Conservation (phyloP, 495 filamentous ascomycete genomes). For the Aspergillus nanangensis region DNA sequence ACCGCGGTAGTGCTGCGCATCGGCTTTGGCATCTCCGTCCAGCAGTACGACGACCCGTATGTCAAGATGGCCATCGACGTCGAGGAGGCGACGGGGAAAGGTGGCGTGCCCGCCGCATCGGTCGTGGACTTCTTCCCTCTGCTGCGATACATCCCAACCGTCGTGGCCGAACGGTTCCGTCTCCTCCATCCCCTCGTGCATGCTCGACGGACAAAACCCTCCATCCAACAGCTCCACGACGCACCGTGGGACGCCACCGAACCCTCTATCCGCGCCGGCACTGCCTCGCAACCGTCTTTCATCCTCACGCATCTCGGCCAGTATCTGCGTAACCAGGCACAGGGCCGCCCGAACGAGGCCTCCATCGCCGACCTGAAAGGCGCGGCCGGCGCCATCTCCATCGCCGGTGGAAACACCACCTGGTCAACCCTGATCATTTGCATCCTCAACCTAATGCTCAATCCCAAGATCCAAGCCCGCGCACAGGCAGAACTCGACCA, state of each 20-base stretch:
- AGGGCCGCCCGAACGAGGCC: slow-evolving; percentile 27
- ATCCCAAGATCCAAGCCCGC: slow-evolving; percentile 37
- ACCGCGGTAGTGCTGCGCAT: slow-evolving; percentile 33
- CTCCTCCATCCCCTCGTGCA: slow-evolving; percentile 19
- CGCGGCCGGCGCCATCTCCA: slow-evolving; percentile 43
- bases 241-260: slow-evolving; percentile 38
- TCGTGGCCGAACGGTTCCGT: slow-evolving; percentile 11
- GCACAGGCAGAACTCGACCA: slow-evolving; percentile 41
- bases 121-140: slow-evolving; percentile 42
- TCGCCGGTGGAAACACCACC: slow-evolving; percentile 47
- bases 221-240: slow-evolving; percentile 18
- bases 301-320: slow-evolving; percentile 15
- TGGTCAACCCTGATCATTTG: slow-evolving; percentile 32
- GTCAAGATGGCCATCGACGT: slow-evolving; percentile 42
- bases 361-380: slow-evolving; percentile 44
- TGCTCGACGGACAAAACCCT: slow-evolving; percentile 10
- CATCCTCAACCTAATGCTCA: slow-evolving; percentile 33
- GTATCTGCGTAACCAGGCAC: slow-evolving; percentile 16
- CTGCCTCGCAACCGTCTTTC: slow-evolving; percentile 31
- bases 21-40: slow-evolving; percentile 40
- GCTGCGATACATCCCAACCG: slow-evolving; percentile 15
- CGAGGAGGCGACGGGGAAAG: slow-evolving; percentile 34
- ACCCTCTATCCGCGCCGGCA: slow-evolving; percentile 29
- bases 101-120: slow-evolving; percentile 36
- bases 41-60: slow-evolving; percentile 35